A percentile compares a stretch with the other conserved stretches of the same genome.
Evolutionary conservation across 2,329 filamentous ascomycete species (phyloP).

Genomic region (Geosmithia morbida): DNA sequence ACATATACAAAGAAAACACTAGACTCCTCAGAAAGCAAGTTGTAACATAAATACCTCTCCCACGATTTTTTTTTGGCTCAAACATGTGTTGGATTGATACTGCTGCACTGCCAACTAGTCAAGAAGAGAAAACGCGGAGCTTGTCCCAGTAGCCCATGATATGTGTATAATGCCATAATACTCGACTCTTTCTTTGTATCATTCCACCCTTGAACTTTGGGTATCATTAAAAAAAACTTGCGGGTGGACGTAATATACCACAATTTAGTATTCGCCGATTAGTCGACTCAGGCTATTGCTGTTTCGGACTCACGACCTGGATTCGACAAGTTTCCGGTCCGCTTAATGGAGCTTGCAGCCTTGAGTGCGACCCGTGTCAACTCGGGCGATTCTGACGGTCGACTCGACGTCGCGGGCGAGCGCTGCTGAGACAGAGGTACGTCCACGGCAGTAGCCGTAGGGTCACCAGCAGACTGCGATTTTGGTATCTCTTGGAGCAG

Average conservation of each 20-base stretch:
- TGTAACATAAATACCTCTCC: not conserved
- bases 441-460: constrained; percentile 10
- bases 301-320: constrained; percentile 18
- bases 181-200: constrained; percentile 3
- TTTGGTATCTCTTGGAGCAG: constrained; percentile 16
- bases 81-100: not conserved
- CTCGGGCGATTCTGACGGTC: constrained; percentile 27
- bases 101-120: not conserved
- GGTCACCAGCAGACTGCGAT: constrained; percentile 7
- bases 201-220: constrained; percentile 6
- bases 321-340: constrained; percentile 13
- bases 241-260: constrained; percentile 5
- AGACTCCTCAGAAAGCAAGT: not conserved
- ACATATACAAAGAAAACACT: not conserved
- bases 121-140: not conserved
- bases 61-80: not conserved
- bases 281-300: constrained; percentile 13
- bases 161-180: not conserved
- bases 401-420: constrained; percentile 12
- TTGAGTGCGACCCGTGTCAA: constrained; percentile 21
- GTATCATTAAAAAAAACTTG: constrained; percentile 20
- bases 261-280: not conserved
- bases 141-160: not conserved
- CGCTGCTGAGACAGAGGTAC: constrained; percentile 8
- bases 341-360: constrained; percentile 16